Conservation (phyloP, 352 stramenopile species). For the Phytophthora capsici region DNA sequence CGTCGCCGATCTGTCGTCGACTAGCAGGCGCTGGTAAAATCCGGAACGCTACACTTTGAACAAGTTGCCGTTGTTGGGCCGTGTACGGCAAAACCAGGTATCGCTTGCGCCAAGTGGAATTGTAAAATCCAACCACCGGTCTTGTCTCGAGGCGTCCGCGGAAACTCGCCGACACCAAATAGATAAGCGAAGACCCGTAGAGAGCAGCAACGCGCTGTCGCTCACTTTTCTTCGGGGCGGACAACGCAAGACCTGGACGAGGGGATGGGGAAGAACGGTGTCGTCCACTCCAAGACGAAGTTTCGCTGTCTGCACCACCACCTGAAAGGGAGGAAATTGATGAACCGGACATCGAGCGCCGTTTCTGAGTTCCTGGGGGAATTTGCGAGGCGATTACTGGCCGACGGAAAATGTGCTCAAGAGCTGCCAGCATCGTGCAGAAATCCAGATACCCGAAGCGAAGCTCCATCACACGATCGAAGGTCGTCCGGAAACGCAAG, state of each 20-base stretch:
- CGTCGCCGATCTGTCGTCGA: slow-evolving; percentile 59
- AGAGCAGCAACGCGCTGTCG: slow-evolving; percentile 48
- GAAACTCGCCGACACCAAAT: slow-evolving; percentile 78
- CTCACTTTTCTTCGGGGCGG: slow-evolving; percentile 30
- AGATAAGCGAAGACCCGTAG: slow-evolving; percentile 74
- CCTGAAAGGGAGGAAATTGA: slow-evolving; percentile 60
- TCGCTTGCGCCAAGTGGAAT: slow-evolving; percentile 81
- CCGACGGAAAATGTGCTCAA: slow-evolving; percentile 64
- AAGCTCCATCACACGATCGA: slow-evolving; percentile 81
- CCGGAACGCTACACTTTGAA: slow-evolving; percentile 77
- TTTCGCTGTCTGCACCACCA: slow-evolving; percentile 38
- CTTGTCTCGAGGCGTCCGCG: slow-evolving; percentile 77
- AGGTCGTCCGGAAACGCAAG: slow-evolving; percentile 68
- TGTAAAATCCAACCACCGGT: slow-evolving; percentile 80
- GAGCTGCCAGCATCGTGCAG: slow-evolving; percentile 62
- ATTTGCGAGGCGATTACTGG: slow-evolving; percentile 24
- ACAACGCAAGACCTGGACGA: slow-evolving; percentile 19
- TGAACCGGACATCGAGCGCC: slow-evolving; percentile 54
- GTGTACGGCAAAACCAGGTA: slow-evolving; percentile 84
- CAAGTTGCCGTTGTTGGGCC: slow-evolving; percentile 66
- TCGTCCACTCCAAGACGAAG: slow-evolving; percentile 37
- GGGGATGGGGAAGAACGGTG: slow-evolving; percentile 33
- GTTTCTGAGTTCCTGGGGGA: slow-evolving; percentile 26
- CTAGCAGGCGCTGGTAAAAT: slow-evolving; percentile 71
- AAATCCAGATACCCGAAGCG: slow-evolving; percentile 88